Evolutionary conservation across 2,329 filamentous ascomycete genomes (phyloP), one percentile per base, ranked within the genome.

Genomic region (Coniochaeta sp.): DNA sequence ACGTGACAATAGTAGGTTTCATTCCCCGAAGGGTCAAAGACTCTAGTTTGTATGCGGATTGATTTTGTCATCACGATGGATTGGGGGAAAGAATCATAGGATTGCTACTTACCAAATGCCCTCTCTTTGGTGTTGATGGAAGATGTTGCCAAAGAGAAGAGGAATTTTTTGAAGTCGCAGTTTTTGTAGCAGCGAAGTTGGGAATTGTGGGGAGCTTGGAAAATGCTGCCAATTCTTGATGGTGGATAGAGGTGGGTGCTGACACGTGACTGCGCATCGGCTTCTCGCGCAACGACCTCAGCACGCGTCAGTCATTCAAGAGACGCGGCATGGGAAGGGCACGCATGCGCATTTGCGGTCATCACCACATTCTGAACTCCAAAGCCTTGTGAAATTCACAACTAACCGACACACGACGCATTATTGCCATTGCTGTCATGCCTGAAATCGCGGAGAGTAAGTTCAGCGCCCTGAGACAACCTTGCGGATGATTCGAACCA

Each of bases 41-140:
- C 91, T 96, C 91, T 96, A 96, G 90, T 93, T 93, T 88, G 87
- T 84, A 52, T 52, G 89, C 89, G 91, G 88, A 83, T 81, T 79
- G 80, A 74, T 75, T 78, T n/a, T 91, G 87, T 93, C 90, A 93
- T 93, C 90, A 91, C 74, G 77, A 76, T 79, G 47, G 40, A 38
- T 50, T 60, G 62, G 62, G 47, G 24, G 26, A 24, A 12, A n/a
- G 65, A 2, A 17, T n/a, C n/a, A 31, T 6, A 28, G 17, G 52
- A 19, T 34, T 55, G 17, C 31, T 22, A 57, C 69, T 70, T 69
- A 71, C 70, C 65, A 63, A 63, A 60, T 62, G 60, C 57, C 62
- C 59, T 56, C 31, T 36, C 7, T 38, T 9, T 34, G 54, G 36
- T 55, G 59, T 58, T 38, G 56, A 60, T 59, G 61, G 28, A 58